phyloP scores from a whole-genome alignment of 495 filamentous ascomycete species.

The Chaetomium cochliodes region DNA sequence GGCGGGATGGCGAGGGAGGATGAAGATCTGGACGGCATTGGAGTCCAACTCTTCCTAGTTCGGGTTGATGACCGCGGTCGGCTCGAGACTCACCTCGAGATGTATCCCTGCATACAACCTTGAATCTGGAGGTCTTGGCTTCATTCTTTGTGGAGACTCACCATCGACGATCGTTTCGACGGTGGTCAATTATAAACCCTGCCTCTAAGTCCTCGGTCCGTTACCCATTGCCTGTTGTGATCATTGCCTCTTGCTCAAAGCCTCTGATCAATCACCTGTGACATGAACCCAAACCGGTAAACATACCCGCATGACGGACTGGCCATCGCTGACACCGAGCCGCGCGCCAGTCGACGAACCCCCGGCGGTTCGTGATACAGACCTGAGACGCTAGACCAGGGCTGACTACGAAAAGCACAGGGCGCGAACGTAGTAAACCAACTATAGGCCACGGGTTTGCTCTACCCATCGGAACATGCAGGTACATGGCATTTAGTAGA shows the following conservation, averaged over 20 bases:
- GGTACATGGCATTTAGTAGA: neutral
- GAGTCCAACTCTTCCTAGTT: neutral
- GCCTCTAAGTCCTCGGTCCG: too few relatives aligned
- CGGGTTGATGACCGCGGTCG: neutral
- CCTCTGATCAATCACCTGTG: neutral
- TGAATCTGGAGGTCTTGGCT: neutral
- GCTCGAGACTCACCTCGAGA: neutral
- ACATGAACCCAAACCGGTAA: neutral
- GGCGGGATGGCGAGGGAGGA: neutral
- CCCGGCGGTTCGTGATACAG: neutral
- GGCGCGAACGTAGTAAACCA: neutral
- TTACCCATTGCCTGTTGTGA: neutral
- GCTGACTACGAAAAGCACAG: neutral
- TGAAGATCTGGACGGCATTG: neutral
- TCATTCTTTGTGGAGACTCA: neutral
- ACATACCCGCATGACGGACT: neutral
- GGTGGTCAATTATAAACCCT: too few relatives aligned
- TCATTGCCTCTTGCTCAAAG: neutral
- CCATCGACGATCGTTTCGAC: neutral
- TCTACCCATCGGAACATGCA: neutral
- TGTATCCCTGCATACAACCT: neutral
- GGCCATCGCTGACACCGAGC: neutral
- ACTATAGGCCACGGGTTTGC: neutral
- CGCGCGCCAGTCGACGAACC: neutral
- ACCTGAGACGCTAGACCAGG: neutral